Conservation (phyloP, 2,329 filamentous ascomycete species). For the Chrysosporium keratinophilum region DNA sequence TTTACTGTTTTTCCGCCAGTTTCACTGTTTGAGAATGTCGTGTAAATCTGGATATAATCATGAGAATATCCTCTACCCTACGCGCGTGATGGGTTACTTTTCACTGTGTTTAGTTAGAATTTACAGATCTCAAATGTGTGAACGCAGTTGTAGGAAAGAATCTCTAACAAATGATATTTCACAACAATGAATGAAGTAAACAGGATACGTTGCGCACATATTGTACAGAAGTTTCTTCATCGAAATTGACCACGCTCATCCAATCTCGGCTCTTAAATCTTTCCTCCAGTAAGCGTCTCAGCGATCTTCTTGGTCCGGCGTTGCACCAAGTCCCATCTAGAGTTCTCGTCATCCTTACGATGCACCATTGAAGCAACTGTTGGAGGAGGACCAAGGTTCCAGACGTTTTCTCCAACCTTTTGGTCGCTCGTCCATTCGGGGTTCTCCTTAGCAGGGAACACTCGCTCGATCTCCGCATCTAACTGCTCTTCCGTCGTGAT, state of each 20-base stretch:
- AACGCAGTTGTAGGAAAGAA: no score
- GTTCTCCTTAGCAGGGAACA: conserved; percentile 57
- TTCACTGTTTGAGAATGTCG: no score
- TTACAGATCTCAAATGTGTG: no score
- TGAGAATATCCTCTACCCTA: no score
- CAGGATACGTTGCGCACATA: not conserved
- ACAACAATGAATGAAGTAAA: not conserved
- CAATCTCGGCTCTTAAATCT: conserved; percentile 21
- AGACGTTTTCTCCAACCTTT: conserved; percentile 39
- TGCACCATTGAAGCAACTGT: conserved; percentile 27
- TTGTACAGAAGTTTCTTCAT: conserved; percentile 1
- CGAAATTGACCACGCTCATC: not conserved
- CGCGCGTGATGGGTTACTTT: no score
- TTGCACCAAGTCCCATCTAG: conserved; percentile 39
- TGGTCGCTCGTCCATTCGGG: conserved; percentile 35
- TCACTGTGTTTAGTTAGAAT: no score
- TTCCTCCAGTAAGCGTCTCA: conserved; percentile 58
- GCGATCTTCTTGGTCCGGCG: conserved; percentile 54
- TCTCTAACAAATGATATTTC: no score
- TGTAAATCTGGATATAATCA: no score
- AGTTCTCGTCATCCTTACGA: conserved; percentile 25
- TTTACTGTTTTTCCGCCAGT: no score
- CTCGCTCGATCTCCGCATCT: conserved; percentile 57
- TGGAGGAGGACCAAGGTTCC: conserved; percentile 41
- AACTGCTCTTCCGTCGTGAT: conserved; percentile 75